A percentile compares a stretch with the other conserved stretches of the same genome.
Conservation (phyloP, 148 eudicot genomes). For the Dianthus caryophyllus region DNA sequence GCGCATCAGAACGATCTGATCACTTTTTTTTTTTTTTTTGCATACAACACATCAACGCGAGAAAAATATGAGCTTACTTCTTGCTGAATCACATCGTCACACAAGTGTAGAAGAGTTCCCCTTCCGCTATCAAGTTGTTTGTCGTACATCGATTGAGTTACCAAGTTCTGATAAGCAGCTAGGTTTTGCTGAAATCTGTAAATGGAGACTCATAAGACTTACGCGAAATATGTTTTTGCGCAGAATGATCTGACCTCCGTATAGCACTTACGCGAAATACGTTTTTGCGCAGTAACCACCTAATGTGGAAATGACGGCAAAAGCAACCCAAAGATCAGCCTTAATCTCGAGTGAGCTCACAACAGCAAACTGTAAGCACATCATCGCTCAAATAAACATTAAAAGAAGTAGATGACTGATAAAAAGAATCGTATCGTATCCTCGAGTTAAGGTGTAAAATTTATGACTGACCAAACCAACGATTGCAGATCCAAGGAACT, state of each 20-base stretch:
- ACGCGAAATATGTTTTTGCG: no score
- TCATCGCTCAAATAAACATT: not conserved
- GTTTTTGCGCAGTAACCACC: constrained; percentile 91
- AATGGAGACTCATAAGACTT: constrained; percentile 2
- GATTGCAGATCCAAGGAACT: constrained; percentile 78
- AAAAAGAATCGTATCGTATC: no score
- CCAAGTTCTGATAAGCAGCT: constrained; percentile 77
- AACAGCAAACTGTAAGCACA: constrained; percentile 64
- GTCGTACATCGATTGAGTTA: constrained; percentile 97
- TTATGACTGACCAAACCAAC: constrained; percentile 82
- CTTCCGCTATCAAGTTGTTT: constrained; percentile 96
- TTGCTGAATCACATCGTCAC: constrained; percentile 70
- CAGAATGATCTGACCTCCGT: no score
- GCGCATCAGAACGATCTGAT: not conserved
- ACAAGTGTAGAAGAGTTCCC: constrained; percentile 86
- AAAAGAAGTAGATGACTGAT: not conserved
- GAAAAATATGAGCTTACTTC: constrained; percentile 34
- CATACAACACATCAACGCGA: not conserved
- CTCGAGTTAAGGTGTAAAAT: no score
- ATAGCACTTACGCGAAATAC: constrained; percentile 77
- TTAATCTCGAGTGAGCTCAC: constrained; percentile 69
- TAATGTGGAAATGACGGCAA: constrained; percentile 76
- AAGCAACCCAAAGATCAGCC: constrained; percentile 78
- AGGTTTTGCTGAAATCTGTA: constrained; percentile 85
- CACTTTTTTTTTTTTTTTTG: not conserved